Percentiles rank a stretch among this genome's conserved stretches.
These are phyloP conservation scores for Cadophora gregata DNA, from an alignment of 2,329 filamentous ascomycete species.

Conservation along the genomic window DNA sequence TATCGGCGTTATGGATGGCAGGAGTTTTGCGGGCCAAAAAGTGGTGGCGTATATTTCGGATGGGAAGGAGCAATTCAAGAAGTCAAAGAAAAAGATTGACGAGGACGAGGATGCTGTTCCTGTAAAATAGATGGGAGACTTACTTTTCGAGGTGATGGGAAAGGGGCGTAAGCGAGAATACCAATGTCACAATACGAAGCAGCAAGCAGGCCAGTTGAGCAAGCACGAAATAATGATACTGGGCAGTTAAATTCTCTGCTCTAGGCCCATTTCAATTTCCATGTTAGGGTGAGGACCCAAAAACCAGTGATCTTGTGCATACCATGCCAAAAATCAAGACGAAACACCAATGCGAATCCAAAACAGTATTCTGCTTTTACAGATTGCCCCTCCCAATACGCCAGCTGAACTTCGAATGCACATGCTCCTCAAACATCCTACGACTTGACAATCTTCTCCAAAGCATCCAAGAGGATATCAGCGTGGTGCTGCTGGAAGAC, in stretches of 20 bases:
- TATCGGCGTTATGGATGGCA: conserved; percentile 76
- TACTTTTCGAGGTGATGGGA: not conserved
- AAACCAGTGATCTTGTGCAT: not conserved
- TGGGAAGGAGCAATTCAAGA: conserved; percentile 75
- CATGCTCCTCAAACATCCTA: conserved; percentile 24
- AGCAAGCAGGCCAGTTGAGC: not conserved
- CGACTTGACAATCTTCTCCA: conserved; percentile 63
- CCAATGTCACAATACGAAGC: not conserved
- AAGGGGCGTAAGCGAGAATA: not conserved
- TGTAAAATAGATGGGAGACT: not conserved
- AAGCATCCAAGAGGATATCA: conserved; percentile 77
- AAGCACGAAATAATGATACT: not conserved
- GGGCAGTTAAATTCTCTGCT: not conserved
- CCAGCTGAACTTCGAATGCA: not conserved
- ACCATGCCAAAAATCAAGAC: not conserved
- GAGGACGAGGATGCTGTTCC: conserved; percentile 30
- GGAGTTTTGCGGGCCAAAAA: conserved; percentile 75
- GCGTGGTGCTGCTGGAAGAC: conserved; percentile 90
- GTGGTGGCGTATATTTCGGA: conserved; percentile 75
- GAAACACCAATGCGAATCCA: conserved; percentile 5
- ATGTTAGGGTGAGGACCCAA: too few relatives aligned
- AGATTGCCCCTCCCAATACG: conserved; percentile 11
- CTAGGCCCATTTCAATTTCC: not conserved
- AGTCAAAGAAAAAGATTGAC: conserved; percentile 61
- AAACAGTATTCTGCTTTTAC: conserved; percentile 8